A percentile compares a stretch with the other conserved stretches of the same genome.
phyloP scores from a whole-genome alignment of 176 grass and related monocot genomes.

The Thinopyrum elongatum region DNA sequence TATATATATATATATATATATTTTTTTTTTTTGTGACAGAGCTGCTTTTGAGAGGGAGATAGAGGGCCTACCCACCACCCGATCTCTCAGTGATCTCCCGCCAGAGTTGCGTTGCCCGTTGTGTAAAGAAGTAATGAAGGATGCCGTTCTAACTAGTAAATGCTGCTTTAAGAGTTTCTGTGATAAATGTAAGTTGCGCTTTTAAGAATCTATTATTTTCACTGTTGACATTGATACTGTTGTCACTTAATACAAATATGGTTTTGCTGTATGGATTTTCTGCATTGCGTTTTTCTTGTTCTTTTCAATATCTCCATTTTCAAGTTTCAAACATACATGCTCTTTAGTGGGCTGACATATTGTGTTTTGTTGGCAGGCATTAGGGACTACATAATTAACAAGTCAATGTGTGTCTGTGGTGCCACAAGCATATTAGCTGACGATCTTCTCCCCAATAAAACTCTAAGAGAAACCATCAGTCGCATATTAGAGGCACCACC shows the following conservation, averaged over 20 bases:
- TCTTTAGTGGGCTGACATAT: conserved; percentile 20
- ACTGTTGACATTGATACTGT: conserved; percentile 11
- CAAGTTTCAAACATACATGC: neutral
- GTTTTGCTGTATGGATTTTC: neutral
- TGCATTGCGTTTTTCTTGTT: neutral
- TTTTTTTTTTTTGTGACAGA: conserved; percentile 50
- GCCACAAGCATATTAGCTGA: conserved; percentile 92
- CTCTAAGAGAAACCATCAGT: conserved; percentile 90
- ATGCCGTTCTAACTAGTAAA: conserved; percentile 98
- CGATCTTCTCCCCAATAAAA: conserved; percentile 94
- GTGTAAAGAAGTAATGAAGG: conserved; percentile 99
- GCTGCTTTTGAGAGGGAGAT: conserved; percentile 99
- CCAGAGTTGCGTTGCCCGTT: conserved; percentile 81
- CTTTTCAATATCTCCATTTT: conserved; percentile 5
- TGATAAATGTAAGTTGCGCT: conserved; percentile 81
- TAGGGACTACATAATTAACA: conserved; percentile 85
- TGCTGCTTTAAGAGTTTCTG: conserved; percentile 99
- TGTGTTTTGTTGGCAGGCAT: conserved; percentile 65
- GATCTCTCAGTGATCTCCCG: conserved; percentile 71
- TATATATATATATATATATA: too few relatives aligned
- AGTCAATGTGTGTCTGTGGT: conserved; percentile 80
- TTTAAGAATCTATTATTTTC: neutral
- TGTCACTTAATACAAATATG: conserved; percentile 14
- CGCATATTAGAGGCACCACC: conserved; percentile 79
- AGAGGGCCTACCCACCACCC: conserved; percentile 81